Percentiles rank a stretch among this genome's conserved stretches.
Evolutionary conservation across 2,329 filamentous ascomycete genomes (phyloP).

Genomic region (Fusarium sp.): DNA sequence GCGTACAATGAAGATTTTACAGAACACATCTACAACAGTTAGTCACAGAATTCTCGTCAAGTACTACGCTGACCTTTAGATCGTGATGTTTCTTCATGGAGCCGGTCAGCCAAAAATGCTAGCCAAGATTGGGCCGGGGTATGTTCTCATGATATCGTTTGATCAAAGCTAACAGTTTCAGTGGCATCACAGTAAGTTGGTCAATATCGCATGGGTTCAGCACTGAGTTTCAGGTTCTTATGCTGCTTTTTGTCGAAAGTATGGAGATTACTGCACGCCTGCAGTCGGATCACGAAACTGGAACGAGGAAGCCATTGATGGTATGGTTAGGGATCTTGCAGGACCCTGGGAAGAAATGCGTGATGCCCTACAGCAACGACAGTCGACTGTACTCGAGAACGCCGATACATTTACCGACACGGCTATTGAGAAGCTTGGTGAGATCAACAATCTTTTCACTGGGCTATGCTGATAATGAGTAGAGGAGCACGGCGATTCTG

Average conservation of each 20-base stretch:
- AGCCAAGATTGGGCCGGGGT: conserved; percentile 52
- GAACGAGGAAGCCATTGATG: conserved; percentile 59
- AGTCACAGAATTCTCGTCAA: accelerated
- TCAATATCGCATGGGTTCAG: neutral
- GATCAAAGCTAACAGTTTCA: conserved; percentile 32
- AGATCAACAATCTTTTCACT: accelerated
- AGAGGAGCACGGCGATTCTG: conserved; percentile 2
- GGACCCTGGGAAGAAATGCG: conserved; percentile 50
- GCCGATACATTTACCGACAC: neutral
- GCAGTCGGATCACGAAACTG: conserved; percentile 52
- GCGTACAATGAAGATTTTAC: conserved; percentile 25
- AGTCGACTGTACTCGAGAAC: neutral
- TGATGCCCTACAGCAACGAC: neutral
- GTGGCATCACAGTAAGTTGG: conserved; percentile 47
- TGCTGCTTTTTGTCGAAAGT: conserved; percentile 58
- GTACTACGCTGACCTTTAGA: neutral
- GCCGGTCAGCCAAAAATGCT: conserved; percentile 44
- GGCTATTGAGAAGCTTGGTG: conserved; percentile 36
- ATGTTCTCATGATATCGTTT: conserved; percentile 37
- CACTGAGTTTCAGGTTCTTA: conserved; percentile 49
- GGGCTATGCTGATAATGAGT: neutral
- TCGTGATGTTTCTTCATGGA: conserved; percentile 19
- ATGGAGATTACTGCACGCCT: conserved; percentile 52
- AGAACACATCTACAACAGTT: conserved; percentile 22
- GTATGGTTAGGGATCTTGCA: conserved; percentile 52